phyloP scores from a whole-genome alignment of 2,329 filamentous ascomycete species.

The Hypoxylon sp. region DNA sequence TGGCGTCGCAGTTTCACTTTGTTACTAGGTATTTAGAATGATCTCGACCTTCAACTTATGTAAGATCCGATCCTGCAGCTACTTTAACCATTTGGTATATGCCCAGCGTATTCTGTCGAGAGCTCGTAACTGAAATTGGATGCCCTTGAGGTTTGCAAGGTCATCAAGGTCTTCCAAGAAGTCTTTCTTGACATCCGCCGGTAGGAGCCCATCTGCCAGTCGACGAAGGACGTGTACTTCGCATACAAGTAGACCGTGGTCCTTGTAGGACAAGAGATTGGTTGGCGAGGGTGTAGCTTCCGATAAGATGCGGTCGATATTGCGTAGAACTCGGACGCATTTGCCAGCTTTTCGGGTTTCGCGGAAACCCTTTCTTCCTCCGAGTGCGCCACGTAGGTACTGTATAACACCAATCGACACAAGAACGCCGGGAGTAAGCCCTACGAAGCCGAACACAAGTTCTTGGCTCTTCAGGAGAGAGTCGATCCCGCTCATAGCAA shows the following conservation, averaged over 20 bases:
- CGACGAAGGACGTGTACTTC: constrained; percentile 87
- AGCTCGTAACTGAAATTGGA: constrained; percentile 81
- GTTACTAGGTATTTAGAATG: neutral
- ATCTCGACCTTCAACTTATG: constrained; percentile 2
- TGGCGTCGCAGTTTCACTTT: constrained; percentile 15
- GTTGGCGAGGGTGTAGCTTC: constrained; percentile 76
- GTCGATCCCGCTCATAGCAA: constrained; percentile 96
- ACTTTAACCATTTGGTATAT: constrained; percentile 79
- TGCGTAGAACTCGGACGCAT: constrained; percentile 82
- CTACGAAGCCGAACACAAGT: constrained; percentile 96
- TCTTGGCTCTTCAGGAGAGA: constrained; percentile 95
- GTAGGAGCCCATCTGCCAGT: constrained; percentile 75
- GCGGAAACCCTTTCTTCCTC: constrained; percentile 75
- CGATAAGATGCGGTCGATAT: constrained; percentile 84
- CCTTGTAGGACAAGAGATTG: constrained; percentile 86
- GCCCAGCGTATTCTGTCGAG: constrained; percentile 90
- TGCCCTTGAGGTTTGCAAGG: constrained; percentile 83
- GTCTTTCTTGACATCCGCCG: constrained; percentile 79
- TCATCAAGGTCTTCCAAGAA: constrained; percentile 91
- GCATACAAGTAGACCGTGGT: constrained; percentile 89
- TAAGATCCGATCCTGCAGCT: constrained; percentile 4
- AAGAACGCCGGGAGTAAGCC: constrained; percentile 91
- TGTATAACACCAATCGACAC: constrained; percentile 80
- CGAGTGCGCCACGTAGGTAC: constrained; percentile 78
- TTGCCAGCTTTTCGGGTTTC: constrained; percentile 74